These are phyloP conservation scores for Zygosaccharomyces gambellarensis DNA, from an alignment of 805 yeast genomes.

Conservation along the genomic window DNA sequence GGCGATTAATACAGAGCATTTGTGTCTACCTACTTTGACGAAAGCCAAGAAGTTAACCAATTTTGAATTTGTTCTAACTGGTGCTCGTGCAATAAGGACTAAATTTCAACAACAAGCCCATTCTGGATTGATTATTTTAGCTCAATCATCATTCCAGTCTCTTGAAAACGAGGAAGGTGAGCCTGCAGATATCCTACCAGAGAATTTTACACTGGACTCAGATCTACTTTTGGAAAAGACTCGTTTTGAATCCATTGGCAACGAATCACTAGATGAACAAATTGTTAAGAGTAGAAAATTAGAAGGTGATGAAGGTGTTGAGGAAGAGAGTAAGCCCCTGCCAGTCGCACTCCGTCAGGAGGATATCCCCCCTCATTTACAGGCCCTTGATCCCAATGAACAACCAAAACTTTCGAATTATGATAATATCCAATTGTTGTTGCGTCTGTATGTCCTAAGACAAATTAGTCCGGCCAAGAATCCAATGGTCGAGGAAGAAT, in stretches of 20 bases:
- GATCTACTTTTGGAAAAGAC: slow-evolving; percentile 77
- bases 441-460: slow-evolving; percentile 58
- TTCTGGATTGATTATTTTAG: slow-evolving; percentile 71
- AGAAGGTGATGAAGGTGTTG: slow-evolving; percentile 36
- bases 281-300: slow-evolving; percentile 36
- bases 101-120: slow-evolving; percentile 70
- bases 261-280: slow-evolving; percentile 42
- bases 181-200: slow-evolving; percentile 39
- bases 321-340: slow-evolving; percentile 44
- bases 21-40: slow-evolving; percentile 49
- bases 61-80: slow-evolving; percentile 66
- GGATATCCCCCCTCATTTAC: slow-evolving; percentile 54
- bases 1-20: slow-evolving; percentile 59
- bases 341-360: slow-evolving; percentile 61
- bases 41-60: slow-evolving; percentile 56
- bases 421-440: slow-evolving; percentile 69
- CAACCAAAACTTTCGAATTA: slow-evolving; percentile 69
- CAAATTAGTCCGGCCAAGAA: slow-evolving; percentile 70
- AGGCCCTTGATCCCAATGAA: slow-evolving; percentile 65
- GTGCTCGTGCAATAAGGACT: slow-evolving; percentile 84
- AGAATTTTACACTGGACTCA: slow-evolving; percentile 59
- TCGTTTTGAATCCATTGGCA: slow-evolving; percentile 55
- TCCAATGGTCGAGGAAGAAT: slow-evolving; percentile 72
- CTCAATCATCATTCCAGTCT: slow-evolving; percentile 41
- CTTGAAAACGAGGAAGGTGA: slow-evolving; percentile 12